phyloP scores from a whole-genome alignment of 495 filamentous ascomycete species.

The Aspergillus homomorphus region DNA sequence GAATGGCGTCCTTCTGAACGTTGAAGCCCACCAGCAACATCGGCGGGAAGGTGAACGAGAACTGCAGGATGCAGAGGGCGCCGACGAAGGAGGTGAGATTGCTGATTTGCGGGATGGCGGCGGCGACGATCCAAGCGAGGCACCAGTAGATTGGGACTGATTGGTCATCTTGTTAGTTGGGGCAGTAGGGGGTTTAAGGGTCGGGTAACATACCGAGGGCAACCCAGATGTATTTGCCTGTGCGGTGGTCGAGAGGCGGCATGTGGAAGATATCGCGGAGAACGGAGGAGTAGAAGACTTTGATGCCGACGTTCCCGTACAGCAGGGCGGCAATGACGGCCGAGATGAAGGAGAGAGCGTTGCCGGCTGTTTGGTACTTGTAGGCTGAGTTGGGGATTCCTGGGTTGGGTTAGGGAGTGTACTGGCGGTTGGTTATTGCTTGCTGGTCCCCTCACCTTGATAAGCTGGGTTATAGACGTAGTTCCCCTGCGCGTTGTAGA shows the following conservation, averaged over 20 bases:
- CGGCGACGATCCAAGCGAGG: neutral
- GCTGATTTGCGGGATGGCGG: constrained; percentile 1
- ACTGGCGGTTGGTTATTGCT: too few relatives aligned
- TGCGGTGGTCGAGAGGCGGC: neutral
- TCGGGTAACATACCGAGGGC: neutral
- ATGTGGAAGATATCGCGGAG: neutral
- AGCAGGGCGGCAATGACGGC: neutral
- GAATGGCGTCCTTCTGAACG: constrained; percentile 4
- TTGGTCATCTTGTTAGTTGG: neutral
- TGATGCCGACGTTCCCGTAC: constrained; percentile 2
- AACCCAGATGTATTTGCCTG: constrained; percentile 1
- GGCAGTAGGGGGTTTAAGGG: neutral
- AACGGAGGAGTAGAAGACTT: constrained; percentile 4
- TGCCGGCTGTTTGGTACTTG: neutral
- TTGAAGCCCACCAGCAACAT: constrained; percentile 3
- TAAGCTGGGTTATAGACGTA: constrained; percentile 1
- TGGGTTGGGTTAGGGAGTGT: neutral
- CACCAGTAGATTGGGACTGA: constrained; percentile 3
- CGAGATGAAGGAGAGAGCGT: neutral
- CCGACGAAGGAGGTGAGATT: constrained; percentile 5
- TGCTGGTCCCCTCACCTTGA: neutral
- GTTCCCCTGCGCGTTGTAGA: constrained; percentile 1
- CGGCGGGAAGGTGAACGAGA: constrained; percentile 6
- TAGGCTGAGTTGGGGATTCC: constrained; percentile 3
- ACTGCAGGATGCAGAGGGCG: constrained; percentile 3